A percentile compares a stretch with the other conserved stretches of the same genome.
phyloP scores from a whole-genome alignment of 805 yeast genomes.

The Suhomyces sp. region DNA sequence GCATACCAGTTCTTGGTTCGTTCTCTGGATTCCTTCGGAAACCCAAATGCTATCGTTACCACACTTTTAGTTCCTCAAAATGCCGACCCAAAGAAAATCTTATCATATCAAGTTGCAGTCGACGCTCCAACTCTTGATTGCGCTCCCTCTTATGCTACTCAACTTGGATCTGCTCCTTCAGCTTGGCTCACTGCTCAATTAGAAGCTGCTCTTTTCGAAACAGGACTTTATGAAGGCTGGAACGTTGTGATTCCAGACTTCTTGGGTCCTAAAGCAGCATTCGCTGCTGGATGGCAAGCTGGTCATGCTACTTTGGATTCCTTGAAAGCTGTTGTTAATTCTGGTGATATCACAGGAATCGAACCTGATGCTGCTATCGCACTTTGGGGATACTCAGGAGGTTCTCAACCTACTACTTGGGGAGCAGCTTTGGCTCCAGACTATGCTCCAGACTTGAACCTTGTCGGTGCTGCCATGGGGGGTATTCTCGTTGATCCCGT shows the following conservation, averaged over 20 bases:
- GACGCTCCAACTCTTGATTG: slow-evolving; percentile 28
- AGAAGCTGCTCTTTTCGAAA: not conserved
- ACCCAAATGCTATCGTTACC: slow-evolving; percentile 25
- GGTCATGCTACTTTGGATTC: slow-evolving; percentile 21
- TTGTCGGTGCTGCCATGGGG: slow-evolving; percentile 34
- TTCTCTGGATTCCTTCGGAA: slow-evolving; percentile 23
- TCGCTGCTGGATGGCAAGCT: slow-evolving; percentile 19
- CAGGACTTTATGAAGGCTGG: slow-evolving; percentile 19
- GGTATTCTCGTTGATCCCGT: slow-evolving; percentile 36
- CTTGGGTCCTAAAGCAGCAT: slow-evolving; percentile 20
- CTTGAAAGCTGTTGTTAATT: slow-evolving; percentile 15
- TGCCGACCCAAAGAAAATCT: slow-evolving; percentile 24
- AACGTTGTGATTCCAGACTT: slow-evolving; percentile 20
- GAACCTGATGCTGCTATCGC: slow-evolving; percentile 14
- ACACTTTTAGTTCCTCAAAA: slow-evolving; percentile 31
- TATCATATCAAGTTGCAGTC: slow-evolving; percentile 29
- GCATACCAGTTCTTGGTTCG: slow-evolving; percentile 14
- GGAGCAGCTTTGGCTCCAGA: slow-evolving; percentile 22
- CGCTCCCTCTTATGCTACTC: slow-evolving; percentile 27
- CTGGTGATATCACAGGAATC: slow-evolving; percentile 15
- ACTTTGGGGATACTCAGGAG: slow-evolving; percentile 28
- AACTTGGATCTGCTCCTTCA: slow-evolving; percentile 9
- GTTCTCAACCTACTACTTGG: slow-evolving; percentile 25
- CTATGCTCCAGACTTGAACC: slow-evolving; percentile 23
- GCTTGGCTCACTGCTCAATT: not conserved